These are phyloP conservation scores for Ophiostoma australiae DNA, from an alignment of 2,329 filamentous ascomycete species.

Conservation along the genomic window DNA sequence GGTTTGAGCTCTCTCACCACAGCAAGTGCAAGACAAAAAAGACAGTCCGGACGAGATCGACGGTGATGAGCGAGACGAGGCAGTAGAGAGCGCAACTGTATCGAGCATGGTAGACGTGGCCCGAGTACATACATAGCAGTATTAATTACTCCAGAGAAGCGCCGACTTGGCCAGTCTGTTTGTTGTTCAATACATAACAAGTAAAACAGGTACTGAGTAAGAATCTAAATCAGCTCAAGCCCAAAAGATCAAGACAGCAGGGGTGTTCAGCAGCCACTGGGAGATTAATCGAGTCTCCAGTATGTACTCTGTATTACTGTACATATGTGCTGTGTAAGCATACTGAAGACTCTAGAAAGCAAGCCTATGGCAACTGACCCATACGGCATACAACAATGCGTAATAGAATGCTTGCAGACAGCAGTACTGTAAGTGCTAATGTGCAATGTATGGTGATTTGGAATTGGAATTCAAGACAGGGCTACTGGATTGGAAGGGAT, in stretches of 20 bases:
- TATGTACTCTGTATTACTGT: too few relatives aligned
- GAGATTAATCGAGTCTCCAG: neutral
- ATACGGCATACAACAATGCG: slow-evolving; percentile 11
- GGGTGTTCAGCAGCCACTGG: neutral
- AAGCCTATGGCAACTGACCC: neutral
- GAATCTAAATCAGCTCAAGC: neutral
- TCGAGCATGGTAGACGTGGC: too few relatives aligned
- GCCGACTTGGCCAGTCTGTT: too few relatives aligned
- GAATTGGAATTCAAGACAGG: neutral
- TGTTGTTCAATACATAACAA: neutral
- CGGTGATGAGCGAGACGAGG: neutral
- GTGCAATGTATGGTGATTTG: neutral
- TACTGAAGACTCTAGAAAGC: neutral
- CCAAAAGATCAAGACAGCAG: neutral
- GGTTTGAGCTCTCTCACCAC: neutral
- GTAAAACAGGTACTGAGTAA: neutral
- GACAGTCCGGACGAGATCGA: neutral
- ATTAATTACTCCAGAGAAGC: neutral
- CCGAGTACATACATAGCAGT: too few relatives aligned
- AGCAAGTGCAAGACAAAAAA: neutral
- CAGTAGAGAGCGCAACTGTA: neutral
- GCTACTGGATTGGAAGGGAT: neutral
- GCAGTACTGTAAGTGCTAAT: neutral
- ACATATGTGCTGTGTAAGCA: neutral
- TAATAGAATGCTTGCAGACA: neutral